A percentile compares a stretch with the other conserved stretches of the same genome.
Conservation (phyloP, 1,139 yeast species). For the Yueomyces sp. region DNA sequence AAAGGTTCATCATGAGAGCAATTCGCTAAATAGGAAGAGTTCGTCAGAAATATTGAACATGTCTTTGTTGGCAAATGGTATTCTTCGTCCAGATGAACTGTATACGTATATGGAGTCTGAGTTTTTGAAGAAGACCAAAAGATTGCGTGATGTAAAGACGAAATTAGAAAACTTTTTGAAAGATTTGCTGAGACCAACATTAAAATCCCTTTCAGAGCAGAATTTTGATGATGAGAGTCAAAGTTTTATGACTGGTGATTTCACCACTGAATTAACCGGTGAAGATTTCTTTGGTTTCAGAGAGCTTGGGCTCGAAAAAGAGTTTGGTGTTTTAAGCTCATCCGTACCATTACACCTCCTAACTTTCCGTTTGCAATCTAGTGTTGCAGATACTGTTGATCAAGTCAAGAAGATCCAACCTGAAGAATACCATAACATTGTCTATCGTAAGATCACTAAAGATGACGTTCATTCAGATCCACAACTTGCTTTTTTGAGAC, state of each 20-base stretch:
- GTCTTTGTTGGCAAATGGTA: constrained; percentile 72
- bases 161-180: constrained; percentile 67
- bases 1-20: constrained; percentile 57
- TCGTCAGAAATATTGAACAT: constrained; percentile 41
- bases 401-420: constrained; percentile 41
- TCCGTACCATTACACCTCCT: constrained; percentile 83
- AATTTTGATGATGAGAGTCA: constrained; percentile 86
- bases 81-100: constrained; percentile 64
- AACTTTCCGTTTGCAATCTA: constrained; percentile 53
- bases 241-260: constrained; percentile 88
- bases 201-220: constrained; percentile 60
- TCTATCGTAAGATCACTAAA: constrained; percentile 36
- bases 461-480: constrained; percentile 45
- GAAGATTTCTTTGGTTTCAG: constrained; percentile 95
- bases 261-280: constrained; percentile 73
- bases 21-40: constrained; percentile 34
- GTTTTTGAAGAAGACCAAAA: constrained; percentile 53
- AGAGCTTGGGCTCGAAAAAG: constrained; percentile 87
- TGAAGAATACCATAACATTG: constrained; percentile 47
- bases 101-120: constrained; percentile 67
- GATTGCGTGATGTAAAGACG: constrained; percentile 53
- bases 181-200: constrained; percentile 73
- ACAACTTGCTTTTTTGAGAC: constrained; percentile 31
- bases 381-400: constrained; percentile 35
- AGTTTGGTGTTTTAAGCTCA: constrained; percentile 73